Evolutionary conservation across 208 protist species (phyloP).

Genomic region (Leishmania turanica): DNA sequence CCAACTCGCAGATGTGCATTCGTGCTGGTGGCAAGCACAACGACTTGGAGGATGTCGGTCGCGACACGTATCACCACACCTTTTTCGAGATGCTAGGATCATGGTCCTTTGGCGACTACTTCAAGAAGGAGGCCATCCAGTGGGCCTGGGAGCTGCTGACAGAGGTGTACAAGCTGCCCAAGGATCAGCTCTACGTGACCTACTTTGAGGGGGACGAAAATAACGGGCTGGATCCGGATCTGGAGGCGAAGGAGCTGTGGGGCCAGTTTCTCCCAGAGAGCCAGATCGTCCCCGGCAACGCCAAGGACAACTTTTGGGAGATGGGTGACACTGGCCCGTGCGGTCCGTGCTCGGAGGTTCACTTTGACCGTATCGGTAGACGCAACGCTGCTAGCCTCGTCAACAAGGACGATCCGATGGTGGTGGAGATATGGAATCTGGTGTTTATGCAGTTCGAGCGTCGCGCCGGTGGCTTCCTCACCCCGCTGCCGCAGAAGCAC

Average conservation of each 20-base stretch:
- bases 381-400: conserved; percentile 96
- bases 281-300: conserved; percentile 92
- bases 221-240: conserved; percentile 90
- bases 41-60: conserved; percentile 99
- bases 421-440: conserved; percentile 99
- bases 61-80: conserved; percentile 99
- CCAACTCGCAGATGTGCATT: conserved; percentile 99
- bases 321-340: conserved; percentile 99
- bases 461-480: conserved; percentile 86
- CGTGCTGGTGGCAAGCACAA: conserved; percentile 99
- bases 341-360: conserved; percentile 98
- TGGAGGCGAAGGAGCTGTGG: conserved; percentile 95
- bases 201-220: conserved; percentile 97
- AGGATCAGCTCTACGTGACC: conserved; percentile 97
- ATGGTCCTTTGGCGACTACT: conserved; percentile 99
- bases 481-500: conserved; percentile 91
- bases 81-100: conserved; percentile 99
- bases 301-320: conserved; percentile 99
- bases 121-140: conserved; percentile 98
- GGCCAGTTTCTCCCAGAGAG: conserved; percentile 88
- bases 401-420: conserved; percentile 98
- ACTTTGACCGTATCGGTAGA: conserved; percentile 98
- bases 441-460: conserved; percentile 99
- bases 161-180: conserved; percentile 93
- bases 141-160: conserved; percentile 98